These are phyloP conservation scores for Aspergillus sp. DNA, from an alignment of 2,329 filamentous ascomycete genomes.

Conservation along the genomic window DNA sequence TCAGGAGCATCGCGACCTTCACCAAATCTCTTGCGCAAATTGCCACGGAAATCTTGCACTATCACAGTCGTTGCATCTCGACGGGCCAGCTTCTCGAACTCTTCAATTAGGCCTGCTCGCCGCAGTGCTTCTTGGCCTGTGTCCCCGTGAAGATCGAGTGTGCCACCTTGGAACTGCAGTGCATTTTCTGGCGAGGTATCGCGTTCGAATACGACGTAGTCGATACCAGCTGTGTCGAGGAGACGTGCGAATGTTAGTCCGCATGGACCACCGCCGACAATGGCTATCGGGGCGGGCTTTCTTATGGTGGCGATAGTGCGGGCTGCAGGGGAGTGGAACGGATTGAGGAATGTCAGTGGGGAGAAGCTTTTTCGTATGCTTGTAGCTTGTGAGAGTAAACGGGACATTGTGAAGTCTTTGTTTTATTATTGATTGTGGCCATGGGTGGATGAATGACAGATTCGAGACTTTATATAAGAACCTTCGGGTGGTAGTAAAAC, in stretches of 20 bases:
- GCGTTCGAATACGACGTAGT: constrained; percentile 26
- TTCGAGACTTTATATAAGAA: background rate
- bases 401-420: background rate
- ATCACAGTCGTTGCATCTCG: constrained; percentile 16
- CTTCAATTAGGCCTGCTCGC: constrained; percentile 23
- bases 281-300: constrained; percentile 18
- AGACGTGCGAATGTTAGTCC: constrained; percentile 25
- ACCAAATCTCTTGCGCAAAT: constrained; percentile 6
- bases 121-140: constrained; percentile 25
- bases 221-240: constrained; percentile 17
- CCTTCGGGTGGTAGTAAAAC: background rate
- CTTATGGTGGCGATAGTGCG: background rate
- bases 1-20: constrained; percentile 40
- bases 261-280: constrained; percentile 25
- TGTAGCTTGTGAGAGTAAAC: background rate
- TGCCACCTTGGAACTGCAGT: constrained; percentile 20
- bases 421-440: no score
- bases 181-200: constrained; percentile 9
- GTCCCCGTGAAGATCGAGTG: constrained; percentile 22
- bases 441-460: no score
- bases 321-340: background rate
- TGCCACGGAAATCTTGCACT: constrained; percentile 6
- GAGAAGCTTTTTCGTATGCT: background rate
- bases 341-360: background rate
- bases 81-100: constrained; percentile 23